Conservation (phyloP, 2,329 filamentous ascomycete species). For the Metarhizium robertsii region DNA sequence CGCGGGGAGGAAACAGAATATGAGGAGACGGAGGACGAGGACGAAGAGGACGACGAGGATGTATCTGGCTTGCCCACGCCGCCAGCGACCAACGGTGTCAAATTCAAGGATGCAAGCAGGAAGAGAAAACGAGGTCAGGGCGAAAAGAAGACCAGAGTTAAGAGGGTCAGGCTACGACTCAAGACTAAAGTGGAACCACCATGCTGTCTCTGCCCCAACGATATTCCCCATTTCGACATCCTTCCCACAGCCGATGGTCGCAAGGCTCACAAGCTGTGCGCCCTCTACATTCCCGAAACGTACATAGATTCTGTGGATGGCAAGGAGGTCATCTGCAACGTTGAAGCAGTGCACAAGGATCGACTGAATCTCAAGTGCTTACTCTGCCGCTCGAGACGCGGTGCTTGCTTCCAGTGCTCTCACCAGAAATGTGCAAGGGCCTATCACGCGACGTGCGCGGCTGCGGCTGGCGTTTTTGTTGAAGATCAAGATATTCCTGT, state of each 20-base stretch:
- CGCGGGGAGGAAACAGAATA: constrained; percentile 82
- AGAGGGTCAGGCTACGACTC: constrained; percentile 72
- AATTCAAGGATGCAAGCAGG: constrained; percentile 46
- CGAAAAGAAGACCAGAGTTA: constrained; percentile 48
- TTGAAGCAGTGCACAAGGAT: constrained; percentile 74
- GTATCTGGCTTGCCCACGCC: constrained; percentile 68
- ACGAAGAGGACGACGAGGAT: constrained; percentile 52
- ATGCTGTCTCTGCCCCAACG: constrained; percentile 87
- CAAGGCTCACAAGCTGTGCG: constrained; percentile 81
- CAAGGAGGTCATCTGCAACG: constrained; percentile 66
- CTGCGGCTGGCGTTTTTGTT: constrained; percentile 83
- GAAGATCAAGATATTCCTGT: constrained; percentile 80
- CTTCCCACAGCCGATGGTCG: constrained; percentile 80
- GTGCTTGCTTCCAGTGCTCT: constrained; percentile 95
- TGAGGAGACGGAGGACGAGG: constrained; percentile 61
- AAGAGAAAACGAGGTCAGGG: constrained; percentile 47
- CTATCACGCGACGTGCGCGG: constrained; percentile 92
- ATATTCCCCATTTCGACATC: constrained; percentile 72
- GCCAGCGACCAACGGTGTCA: constrained; percentile 62
- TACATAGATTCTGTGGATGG: constrained; percentile 67
- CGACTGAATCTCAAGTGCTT: constrained; percentile 88
- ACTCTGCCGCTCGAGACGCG: constrained; percentile 86
- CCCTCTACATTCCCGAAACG: constrained; percentile 85
- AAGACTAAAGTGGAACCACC: constrained; percentile 65
- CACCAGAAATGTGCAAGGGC: constrained; percentile 88